Conservation (phyloP, 176 grass and related monocot species). For the Oryza australiensis region DNA sequence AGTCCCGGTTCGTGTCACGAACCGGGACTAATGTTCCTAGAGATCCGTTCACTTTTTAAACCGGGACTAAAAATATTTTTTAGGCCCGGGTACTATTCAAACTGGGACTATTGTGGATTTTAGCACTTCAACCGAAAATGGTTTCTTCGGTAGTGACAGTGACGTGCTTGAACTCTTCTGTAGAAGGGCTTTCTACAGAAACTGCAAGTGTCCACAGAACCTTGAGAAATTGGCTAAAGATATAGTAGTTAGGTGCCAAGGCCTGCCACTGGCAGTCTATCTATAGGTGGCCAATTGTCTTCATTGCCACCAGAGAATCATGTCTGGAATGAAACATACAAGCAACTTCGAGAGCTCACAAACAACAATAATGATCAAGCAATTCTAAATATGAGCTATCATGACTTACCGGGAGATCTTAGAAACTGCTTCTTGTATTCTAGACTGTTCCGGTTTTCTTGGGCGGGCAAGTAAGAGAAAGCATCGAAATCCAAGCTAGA, state of each 20-base stretch:
- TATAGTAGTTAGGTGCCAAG: constrained; percentile 50
- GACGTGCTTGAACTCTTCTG: constrained; percentile 20
- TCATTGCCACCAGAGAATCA: background rate
- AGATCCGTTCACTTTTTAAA: too few species aligned
- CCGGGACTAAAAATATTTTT: too few species aligned
- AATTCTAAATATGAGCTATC: constrained; percentile 29
- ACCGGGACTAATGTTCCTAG: too few species aligned
- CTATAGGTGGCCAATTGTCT: constrained; percentile 44
- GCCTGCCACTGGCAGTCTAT: constrained; percentile 29
- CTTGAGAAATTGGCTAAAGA: constrained; percentile 8
- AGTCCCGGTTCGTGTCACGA: too few species aligned
- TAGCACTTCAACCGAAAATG: too few species aligned
- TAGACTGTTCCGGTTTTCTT: too few species aligned
- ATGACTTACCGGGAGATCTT: constrained; percentile 23
- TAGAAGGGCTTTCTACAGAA: constrained; percentile 12
- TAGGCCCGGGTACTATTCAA: too few species aligned
- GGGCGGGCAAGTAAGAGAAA: too few species aligned
- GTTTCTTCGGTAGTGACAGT: too few species aligned
- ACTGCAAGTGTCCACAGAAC: constrained; percentile 26
- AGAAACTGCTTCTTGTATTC: constrained; percentile 22
- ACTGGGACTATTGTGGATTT: too few species aligned
- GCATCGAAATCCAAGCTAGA: too few species aligned
- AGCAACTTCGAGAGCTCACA: background rate
- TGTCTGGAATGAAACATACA: background rate
- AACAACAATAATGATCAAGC: background rate